Evolutionary conservation across 1,284 basidiomycete genomes (phyloP).

Genomic region (Trametes sp.): DNA sequence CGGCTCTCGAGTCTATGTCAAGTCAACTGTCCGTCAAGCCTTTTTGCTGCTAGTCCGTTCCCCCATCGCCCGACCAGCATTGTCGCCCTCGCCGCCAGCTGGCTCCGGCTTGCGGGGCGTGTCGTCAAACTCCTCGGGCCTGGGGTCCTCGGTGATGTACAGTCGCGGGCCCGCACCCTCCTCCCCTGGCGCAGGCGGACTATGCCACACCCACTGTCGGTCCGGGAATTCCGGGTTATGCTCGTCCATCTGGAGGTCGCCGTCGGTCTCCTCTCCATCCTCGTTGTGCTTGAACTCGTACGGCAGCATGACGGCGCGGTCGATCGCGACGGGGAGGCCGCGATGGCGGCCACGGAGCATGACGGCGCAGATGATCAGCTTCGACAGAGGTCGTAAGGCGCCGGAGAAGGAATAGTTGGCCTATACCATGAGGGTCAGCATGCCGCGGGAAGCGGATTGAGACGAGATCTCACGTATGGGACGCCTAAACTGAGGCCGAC

Average conservation of each 20-base stretch:
- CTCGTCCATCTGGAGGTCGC: conserved; percentile 12
- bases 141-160: neutral
- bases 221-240: neutral
- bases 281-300: conserved; percentile 52
- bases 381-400: conserved; percentile 81
- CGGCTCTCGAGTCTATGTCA: neutral
- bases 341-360: conserved; percentile 96
- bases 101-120: neutral
- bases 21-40: neutral
- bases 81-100: neutral
- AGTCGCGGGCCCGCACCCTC: neutral
- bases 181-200: neutral
- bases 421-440: conserved; percentile 46
- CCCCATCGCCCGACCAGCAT: neutral
- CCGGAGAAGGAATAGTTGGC: conserved; percentile 84
- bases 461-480: conserved; percentile 56
- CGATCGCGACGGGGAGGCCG: conserved; percentile 88
- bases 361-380: conserved; percentile 84
- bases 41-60: neutral
- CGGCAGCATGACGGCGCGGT: conserved; percentile 85
- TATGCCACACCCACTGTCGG: neutral
- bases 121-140: neutral
- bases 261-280: conserved; percentile 36
- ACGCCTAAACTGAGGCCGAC: conserved; percentile 85
- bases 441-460: neutral